Conservation (phyloP, 2,329 filamentous ascomycete genomes). For the Pseudogymnoascus sp. region DNA sequence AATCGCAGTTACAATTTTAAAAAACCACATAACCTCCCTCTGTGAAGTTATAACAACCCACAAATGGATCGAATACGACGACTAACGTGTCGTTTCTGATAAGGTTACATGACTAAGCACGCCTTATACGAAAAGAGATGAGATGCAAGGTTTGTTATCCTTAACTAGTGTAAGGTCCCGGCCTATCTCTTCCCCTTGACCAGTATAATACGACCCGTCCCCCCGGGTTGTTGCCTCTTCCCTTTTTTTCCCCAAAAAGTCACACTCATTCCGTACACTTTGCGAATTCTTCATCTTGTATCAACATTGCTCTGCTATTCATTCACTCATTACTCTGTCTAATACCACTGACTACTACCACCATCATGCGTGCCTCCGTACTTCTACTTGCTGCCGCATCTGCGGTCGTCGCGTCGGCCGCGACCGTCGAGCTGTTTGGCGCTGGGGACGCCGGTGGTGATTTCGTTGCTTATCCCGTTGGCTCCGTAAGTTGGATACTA, state of each 20-base stretch:
- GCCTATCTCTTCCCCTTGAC: no score
- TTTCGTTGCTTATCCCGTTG: neutral
- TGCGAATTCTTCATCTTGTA: neutral
- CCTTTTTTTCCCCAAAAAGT: neutral
- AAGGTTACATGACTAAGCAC: neutral
- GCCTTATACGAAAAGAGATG: neutral
- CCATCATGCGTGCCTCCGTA: constrained; percentile 3
- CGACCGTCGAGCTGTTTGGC: neutral
- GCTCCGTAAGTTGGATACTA: neutral
- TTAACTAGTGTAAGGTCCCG: neutral
- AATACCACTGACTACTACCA: neutral
- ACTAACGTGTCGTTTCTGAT: neutral
- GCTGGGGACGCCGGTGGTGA: neutral
- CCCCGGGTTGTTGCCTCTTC: neutral
- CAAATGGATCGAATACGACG: neutral
- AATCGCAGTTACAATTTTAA: neutral
- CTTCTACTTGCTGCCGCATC: neutral
- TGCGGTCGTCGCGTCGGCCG: neutral
- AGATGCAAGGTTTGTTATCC: neutral
- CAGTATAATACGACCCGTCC: neutral
- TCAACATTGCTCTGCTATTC: neutral
- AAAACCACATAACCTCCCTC: neutral
- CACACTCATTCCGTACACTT: neutral
- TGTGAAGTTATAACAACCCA: neutral
- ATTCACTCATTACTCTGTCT: neutral